Evolutionary conservation across 176 grass and related monocot genomes (phyloP), one percentile per base, ranked within the genome.

Genomic region (Stipa capillata): DNA sequence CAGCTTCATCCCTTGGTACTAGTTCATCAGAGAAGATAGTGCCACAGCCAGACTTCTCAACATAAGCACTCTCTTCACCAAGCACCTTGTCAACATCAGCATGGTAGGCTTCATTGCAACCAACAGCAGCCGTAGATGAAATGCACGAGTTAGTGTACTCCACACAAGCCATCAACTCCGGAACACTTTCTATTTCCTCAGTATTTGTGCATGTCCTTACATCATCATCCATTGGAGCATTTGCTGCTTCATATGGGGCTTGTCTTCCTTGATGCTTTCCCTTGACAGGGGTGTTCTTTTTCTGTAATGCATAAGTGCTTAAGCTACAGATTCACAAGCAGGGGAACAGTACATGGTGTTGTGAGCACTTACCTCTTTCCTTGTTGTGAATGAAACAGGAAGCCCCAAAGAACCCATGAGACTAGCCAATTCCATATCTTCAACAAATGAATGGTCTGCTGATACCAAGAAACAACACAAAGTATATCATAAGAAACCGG

Each of bases 401-500:
- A 98, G 92, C 79, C 95, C 95, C 81, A 98, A 82, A 67, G 85
- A 84, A 87, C 89, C 89, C 95, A 98, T 92, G 64, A 90, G 80
- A 66, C 76, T 63, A 73, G 88, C 69, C 81, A 98, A 81, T 89
- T 98, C 90, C 69, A 92, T 67, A 87, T 94, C 89, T 88, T 94
- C 87, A 75, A 84, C 79, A 72, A 60, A 65, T 1, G 36, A 59
- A 59, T 75, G 13, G 14, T 66, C 74, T 89, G 51, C 54, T 75
- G 36, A 73, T 69, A 53, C 0, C 36, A 64, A 83, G 63, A 90
- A 50, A 76, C 11, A 60, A 54, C 55, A 71, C 32, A 90, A 32
- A 60, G 18, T 71, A 89, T 29, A 55, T 24, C 36, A 43, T 68
- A 60, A 91, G 71, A 71, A 59, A 69, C 53, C 21, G 14, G 12